A percentile compares a stretch with the other conserved stretches of the same genome.
phyloP scores from a whole-genome alignment of 768 basidiomycete genomes.

The Fomitopsis pulvina region DNA sequence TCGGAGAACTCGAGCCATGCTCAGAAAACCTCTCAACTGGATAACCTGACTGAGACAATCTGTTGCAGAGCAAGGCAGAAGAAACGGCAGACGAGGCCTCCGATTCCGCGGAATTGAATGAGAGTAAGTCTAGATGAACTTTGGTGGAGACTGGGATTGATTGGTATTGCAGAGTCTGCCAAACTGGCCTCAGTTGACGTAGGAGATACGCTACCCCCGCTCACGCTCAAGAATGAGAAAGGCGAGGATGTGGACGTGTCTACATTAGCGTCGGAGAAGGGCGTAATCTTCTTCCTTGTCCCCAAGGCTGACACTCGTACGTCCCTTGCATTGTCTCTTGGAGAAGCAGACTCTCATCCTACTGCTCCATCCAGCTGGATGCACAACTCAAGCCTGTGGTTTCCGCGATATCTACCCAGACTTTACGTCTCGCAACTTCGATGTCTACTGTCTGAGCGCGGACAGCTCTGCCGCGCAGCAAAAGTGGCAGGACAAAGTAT shows the following conservation, averaged over 20 bases:
- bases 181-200: conserved; percentile 42
- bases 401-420: conserved; percentile 82
- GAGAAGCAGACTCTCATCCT: neutral
- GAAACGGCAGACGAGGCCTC: conserved; percentile 5
- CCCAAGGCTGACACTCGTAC: conserved; percentile 83
- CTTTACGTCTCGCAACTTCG: conserved; percentile 59
- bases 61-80: conserved; percentile 12
- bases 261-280: conserved; percentile 57
- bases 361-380: conserved; percentile 52
- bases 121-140: neutral
- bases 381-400: conserved; percentile 89
- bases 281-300: conserved; percentile 76
- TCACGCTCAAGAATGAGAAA: conserved; percentile 81
- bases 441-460: conserved; percentile 79
- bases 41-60: neutral
- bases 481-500: conserved; percentile 84
- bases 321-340: conserved; percentile 21
- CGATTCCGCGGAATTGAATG: conserved; percentile 1
- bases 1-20: neutral
- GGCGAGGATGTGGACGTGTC: conserved; percentile 69
- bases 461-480: conserved; percentile 68
- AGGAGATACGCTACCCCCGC: conserved; percentile 67
- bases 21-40: neutral
- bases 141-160: neutral
- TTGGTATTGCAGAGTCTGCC: conserved; percentile 3